Evolutionary conservation across 805 yeast genomes (phyloP).

Genomic region (Saccharomycopsis sp.): DNA sequence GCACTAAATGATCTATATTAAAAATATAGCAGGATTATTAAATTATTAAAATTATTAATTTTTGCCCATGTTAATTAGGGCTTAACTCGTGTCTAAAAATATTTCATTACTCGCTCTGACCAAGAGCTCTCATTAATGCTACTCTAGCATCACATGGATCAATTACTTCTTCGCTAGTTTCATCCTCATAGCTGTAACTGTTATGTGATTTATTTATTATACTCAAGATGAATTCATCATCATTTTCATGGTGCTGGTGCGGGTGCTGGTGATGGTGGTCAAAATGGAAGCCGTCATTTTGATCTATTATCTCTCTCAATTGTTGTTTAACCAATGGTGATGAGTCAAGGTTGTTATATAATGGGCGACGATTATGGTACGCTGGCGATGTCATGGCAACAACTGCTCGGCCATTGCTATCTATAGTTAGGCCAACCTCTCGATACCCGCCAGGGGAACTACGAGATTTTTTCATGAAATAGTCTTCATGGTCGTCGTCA

Average conservation of each 20-base stretch:
- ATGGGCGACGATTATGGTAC: neutral
- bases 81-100: neutral
- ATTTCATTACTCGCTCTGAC: neutral
- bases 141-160: constrained; percentile 19
- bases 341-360: constrained; percentile 10
- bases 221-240: constrained; percentile 1
- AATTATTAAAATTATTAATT: neutral
- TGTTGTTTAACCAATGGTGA: constrained; percentile 13
- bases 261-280: no score
- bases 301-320: neutral
- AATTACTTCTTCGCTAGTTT: constrained; percentile 5
- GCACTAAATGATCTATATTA: no score
- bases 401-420: constrained; percentile 6
- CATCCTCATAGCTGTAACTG: constrained; percentile 2
- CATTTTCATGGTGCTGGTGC: constrained; percentile 4
- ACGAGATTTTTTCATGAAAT: neutral
- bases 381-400: neutral
- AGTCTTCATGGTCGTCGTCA: constrained; percentile 3
- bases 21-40: no score
- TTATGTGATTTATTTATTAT: neutral
- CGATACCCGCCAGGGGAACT: neutral
- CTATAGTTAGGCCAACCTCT: constrained; percentile 2
- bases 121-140: constrained; percentile 14
- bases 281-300: neutral
- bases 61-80: neutral